Conservation (phyloP, 805 yeast genomes). For the Metschnikowia corniflorae region DNA sequence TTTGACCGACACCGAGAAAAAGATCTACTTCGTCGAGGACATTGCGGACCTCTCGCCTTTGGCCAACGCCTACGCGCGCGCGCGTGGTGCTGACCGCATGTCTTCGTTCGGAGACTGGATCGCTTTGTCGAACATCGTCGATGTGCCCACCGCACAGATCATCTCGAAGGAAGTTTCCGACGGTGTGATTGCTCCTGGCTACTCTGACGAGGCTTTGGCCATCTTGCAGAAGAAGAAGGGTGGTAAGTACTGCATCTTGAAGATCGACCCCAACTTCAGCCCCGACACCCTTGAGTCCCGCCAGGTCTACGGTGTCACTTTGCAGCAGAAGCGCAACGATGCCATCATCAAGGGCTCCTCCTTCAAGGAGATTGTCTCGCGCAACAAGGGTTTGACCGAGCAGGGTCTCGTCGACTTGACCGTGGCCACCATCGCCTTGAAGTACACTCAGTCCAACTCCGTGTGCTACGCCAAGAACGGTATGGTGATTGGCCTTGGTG, state of each 20-base stretch:
- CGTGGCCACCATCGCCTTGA: constrained; percentile 95
- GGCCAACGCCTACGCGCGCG: constrained; percentile 98
- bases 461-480: constrained; percentile 98
- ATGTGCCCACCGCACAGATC: constrained; percentile 92
- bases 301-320: constrained; percentile 92
- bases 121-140: constrained; percentile 95
- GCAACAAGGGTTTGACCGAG: constrained; percentile 81
- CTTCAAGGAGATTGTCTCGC: constrained; percentile 87
- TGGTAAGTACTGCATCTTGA: constrained; percentile 94
- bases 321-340: constrained; percentile 97
- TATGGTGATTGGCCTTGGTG: constrained; percentile 98
- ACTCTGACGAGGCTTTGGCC: constrained; percentile 85
- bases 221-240: constrained; percentile 89
- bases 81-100: constrained; percentile 99
- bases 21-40: constrained; percentile 91
- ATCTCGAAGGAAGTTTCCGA: constrained; percentile 97
- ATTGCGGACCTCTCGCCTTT: constrained; percentile 93
- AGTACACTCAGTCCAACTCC: constrained; percentile 97
- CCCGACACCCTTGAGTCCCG: constrained; percentile 84
- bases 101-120: constrained; percentile 98
- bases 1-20: constrained; percentile 83
- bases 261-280: constrained; percentile 90
- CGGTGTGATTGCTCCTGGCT: constrained; percentile 99
- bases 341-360: constrained; percentile 89
- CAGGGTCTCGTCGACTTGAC: constrained; percentile 92